A percentile compares a stretch with the other conserved stretches of the same genome.
Conservation (phyloP, 495 filamentous ascomycete species). For the Aspergillus cristatus region DNA sequence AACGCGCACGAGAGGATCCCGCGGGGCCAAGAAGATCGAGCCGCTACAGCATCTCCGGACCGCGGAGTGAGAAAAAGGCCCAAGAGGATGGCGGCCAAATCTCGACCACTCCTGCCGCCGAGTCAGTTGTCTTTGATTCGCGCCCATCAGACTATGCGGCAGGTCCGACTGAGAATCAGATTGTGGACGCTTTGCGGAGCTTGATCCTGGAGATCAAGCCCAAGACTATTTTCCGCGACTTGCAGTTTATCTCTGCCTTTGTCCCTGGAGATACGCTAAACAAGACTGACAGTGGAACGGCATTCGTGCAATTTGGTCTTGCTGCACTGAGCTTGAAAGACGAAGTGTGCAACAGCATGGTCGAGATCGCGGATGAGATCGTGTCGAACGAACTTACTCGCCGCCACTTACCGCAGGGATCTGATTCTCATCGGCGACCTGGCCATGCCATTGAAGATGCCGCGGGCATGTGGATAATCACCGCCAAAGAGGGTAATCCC, state of each 20-base stretch:
- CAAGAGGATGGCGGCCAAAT: constrained; percentile 11
- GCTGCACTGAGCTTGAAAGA: constrained; percentile 84
- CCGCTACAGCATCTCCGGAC: constrained; percentile 31
- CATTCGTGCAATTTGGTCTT: constrained; percentile 89
- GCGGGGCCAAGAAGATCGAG: constrained; percentile 12
- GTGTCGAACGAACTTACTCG: constrained; percentile 35
- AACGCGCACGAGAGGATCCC: constrained; percentile 23
- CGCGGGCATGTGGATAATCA: constrained; percentile 86
- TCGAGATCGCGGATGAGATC: constrained; percentile 54
- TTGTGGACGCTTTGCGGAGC: constrained; percentile 67
- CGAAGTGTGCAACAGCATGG: constrained; percentile 80
- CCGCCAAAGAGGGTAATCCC: constrained; percentile 85
- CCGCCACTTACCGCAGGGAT: constrained; percentile 32
- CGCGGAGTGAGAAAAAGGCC: constrained; percentile 5
- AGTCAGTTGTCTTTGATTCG: constrained; percentile 31
- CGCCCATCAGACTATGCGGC: constrained; percentile 29
- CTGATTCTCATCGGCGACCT: constrained; percentile 23
- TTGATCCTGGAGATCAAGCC: constrained; percentile 76
- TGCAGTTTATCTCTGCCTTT: constrained; percentile 93
- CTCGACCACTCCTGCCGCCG: constrained; percentile 18
- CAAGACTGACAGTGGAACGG: constrained; percentile 77
- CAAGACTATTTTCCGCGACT: constrained; percentile 84
- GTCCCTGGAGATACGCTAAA: constrained; percentile 73
- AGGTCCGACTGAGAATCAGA: constrained; percentile 46
- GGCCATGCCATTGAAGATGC: constrained; percentile 66